phyloP scores from a whole-genome alignment of 2,329 filamentous ascomycete genomes.

The Colletotrichum zoysiae region DNA sequence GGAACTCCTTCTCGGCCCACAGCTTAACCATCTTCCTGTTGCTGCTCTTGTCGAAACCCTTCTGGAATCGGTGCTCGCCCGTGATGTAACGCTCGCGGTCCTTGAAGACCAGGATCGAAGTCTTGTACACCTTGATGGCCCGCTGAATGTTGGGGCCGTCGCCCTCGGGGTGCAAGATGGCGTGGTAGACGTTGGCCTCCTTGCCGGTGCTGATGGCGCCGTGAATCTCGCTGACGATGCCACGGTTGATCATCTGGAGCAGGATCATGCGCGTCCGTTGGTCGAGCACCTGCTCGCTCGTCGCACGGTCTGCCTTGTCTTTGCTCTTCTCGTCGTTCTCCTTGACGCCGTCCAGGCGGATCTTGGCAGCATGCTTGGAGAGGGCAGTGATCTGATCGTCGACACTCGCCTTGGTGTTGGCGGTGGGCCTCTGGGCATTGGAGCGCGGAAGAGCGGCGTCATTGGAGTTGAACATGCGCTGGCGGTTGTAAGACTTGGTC shows the following conservation, averaged over 20 bases:
- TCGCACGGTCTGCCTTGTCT: slow-evolving; percentile 94
- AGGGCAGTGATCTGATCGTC: slow-evolving; percentile 92
- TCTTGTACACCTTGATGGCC: slow-evolving; percentile 99
- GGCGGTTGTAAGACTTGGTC: slow-evolving; percentile 90
- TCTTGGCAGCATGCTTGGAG: slow-evolving; percentile 86
- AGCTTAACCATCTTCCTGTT: slow-evolving; percentile 98
- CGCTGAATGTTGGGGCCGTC: slow-evolving; percentile 75
- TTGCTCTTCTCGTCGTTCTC: slow-evolving; percentile 68
- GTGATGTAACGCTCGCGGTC: slow-evolving; percentile 96
- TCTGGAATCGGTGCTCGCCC: slow-evolving; percentile 91
- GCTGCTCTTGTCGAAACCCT: slow-evolving; percentile 93
- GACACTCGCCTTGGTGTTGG: slow-evolving; percentile 83
- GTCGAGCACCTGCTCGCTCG: slow-evolving; percentile 94
- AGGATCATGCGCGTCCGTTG: slow-evolving; percentile 95
- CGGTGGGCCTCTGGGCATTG: slow-evolving; percentile 82
- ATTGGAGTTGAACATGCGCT: slow-evolving; percentile 73
- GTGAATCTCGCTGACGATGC: slow-evolving; percentile 90
- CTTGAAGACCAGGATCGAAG: slow-evolving; percentile 96
- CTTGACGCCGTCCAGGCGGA: slow-evolving; percentile 79
- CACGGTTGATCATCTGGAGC: slow-evolving; percentile 94
- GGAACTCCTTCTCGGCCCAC: slow-evolving; percentile 99
- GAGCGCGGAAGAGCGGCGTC: slow-evolving; percentile 72
- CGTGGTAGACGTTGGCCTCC: slow-evolving; percentile 98
- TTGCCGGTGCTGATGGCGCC: slow-evolving; percentile 97
- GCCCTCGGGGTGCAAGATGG: slow-evolving; percentile 73